Evolutionary conservation across 2,329 filamentous ascomycete species (phyloP).

Genomic region (Fusarium xylarioides): DNA sequence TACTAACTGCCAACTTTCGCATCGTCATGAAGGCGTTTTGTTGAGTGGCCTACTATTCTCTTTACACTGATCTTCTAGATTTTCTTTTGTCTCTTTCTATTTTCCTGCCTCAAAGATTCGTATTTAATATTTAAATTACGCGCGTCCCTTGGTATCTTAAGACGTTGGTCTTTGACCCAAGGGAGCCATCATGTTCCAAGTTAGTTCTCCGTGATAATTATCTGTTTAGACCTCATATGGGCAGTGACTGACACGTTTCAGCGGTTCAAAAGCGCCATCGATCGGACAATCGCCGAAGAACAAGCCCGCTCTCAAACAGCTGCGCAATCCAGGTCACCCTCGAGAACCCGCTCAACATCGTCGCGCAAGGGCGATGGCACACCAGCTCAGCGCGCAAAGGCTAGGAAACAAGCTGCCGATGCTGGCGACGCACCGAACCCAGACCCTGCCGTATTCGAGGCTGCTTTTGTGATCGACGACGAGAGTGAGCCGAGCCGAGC

Average conservation of each 20-base stretch:
- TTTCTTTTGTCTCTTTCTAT: background rate
- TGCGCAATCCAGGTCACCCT: constrained; percentile 55
- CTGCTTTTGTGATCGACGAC: constrained; percentile 87
- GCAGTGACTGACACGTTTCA: constrained; percentile 48
- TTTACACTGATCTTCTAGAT: background rate
- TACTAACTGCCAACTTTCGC: constrained; percentile 1
- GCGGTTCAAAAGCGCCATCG: constrained; percentile 86
- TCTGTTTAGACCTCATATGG: background rate
- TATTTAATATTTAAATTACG: constrained; percentile 1
- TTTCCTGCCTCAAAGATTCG: background rate
- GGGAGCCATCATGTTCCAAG: constrained; percentile 46
- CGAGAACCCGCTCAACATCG: constrained; percentile 50
- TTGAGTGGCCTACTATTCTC: constrained; percentile 7
- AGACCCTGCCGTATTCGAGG: constrained; percentile 88
- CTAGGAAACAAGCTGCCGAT: constrained; percentile 52
- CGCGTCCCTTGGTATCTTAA: constrained; percentile 32
- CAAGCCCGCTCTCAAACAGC: constrained; percentile 77
- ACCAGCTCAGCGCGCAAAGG: constrained; percentile 45
- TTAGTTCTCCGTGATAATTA: constrained; percentile 27
- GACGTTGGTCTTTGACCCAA: constrained; percentile 32
- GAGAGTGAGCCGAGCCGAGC: constrained; percentile 73
- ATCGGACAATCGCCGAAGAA: constrained; percentile 89
- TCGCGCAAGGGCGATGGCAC: constrained; percentile 53
- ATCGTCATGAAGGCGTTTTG: constrained; percentile 28
- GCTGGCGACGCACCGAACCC: constrained; percentile 62